These are phyloP conservation scores for Phytophthora vignae DNA, from an alignment of 352 stramenopile species.

Conservation along the genomic window DNA sequence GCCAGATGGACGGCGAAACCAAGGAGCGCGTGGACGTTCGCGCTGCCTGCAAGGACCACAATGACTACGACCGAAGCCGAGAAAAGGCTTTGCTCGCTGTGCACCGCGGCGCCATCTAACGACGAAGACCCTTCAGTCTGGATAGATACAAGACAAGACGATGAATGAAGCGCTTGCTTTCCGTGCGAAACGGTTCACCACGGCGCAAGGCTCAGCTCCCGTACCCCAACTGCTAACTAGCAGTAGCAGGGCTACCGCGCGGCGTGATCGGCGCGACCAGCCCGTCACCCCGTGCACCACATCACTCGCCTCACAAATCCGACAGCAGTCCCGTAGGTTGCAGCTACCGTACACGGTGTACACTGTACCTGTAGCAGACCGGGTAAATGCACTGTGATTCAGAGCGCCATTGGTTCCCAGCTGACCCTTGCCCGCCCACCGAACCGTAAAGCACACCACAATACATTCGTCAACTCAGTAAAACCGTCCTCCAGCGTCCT, in stretches of 20 bases:
- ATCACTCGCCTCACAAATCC: neutral
- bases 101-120: slow-evolving; percentile 2
- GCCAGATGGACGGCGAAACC: slow-evolving; percentile 6
- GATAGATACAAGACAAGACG: slow-evolving; percentile 10
- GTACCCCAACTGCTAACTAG: slow-evolving; percentile 1
- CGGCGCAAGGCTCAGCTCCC: slow-evolving; percentile 16
- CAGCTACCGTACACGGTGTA: no score
- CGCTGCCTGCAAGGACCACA: slow-evolving; percentile 22
- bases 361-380: no score
- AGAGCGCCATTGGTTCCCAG: slow-evolving; percentile 6
- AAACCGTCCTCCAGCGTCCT: neutral
- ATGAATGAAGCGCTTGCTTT: slow-evolving; percentile 1
- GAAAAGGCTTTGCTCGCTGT: slow-evolving; percentile 17
- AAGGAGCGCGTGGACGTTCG: slow-evolving; percentile 23
- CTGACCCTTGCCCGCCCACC: slow-evolving; percentile 19
- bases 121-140: neutral
- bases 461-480: neutral
- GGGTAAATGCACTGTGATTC: slow-evolving; percentile 7
- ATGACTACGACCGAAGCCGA: slow-evolving; percentile 13
- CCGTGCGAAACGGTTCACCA: slow-evolving; percentile 1
- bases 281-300: slow-evolving; percentile 2
- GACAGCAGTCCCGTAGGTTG: neutral
- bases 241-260: slow-evolving; percentile 1
- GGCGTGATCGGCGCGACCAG: neutral
- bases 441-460: neutral